phyloP scores from a whole-genome alignment of 768 basidiomycete species.

The Lactifluus subvellereus region DNA sequence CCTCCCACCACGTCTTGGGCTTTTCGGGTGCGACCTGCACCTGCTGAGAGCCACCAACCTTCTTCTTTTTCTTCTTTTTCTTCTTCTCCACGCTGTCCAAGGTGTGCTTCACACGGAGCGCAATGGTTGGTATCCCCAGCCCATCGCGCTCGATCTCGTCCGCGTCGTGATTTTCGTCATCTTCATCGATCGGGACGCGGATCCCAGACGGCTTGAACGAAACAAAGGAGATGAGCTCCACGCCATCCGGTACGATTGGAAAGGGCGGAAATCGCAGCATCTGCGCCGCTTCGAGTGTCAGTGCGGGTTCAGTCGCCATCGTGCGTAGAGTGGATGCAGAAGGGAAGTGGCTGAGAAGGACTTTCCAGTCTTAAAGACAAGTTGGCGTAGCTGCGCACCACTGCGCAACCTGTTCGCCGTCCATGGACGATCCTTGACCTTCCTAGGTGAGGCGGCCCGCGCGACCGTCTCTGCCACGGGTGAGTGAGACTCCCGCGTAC shows the following conservation, averaged over 20 bases:
- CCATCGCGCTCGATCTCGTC: constrained; percentile 55
- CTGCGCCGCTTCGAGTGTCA: constrained; percentile 7
- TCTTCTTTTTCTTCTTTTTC: constrained; percentile 47
- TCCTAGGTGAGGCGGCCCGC: neutral
- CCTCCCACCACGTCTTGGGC: constrained; percentile 53
- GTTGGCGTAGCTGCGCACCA: neutral
- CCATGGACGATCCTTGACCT: neutral
- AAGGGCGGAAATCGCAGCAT: constrained; percentile 43
- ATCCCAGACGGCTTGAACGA: constrained; percentile 55
- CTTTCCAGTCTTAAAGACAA: neutral
- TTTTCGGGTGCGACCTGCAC: constrained; percentile 25
- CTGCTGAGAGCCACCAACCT: constrained; percentile 28
- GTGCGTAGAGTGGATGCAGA: neutral
- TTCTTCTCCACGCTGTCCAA: constrained; percentile 54
- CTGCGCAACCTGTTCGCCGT: neutral
- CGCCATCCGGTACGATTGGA: constrained; percentile 40
- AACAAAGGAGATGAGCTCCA: constrained; percentile 49
- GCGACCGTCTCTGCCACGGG: neutral
- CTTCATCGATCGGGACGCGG: constrained; percentile 39
- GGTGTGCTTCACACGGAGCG: constrained; percentile 45
- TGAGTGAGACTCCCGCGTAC: too few species aligned
- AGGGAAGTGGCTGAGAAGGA: neutral
- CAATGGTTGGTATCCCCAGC: constrained; percentile 60
- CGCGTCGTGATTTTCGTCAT: constrained; percentile 22
- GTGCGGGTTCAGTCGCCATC: neutral